Evolutionary conservation across 1,284 basidiomycete species (phyloP), one percentile per base, ranked within the genome.

Genomic region (Moniliella sp.): DNA sequence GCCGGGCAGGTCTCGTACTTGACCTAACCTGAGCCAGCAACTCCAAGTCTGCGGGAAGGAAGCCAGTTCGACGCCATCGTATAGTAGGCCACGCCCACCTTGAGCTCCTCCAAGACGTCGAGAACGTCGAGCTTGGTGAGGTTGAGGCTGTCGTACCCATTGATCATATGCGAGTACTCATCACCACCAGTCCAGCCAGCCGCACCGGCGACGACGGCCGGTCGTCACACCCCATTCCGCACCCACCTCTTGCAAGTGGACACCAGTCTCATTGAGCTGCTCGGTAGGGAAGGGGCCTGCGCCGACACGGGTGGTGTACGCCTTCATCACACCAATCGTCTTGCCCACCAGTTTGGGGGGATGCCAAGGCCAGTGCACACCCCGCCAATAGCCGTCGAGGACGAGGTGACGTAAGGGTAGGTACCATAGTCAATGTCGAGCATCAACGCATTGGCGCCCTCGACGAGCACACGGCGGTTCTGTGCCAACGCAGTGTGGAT

Each of bases 381-480:
- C 17, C 83, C 88, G 28, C 88, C 88, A 40, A 94, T 79, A 28
- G 76, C 69, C 3, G 88, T 94, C 14, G 78, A 76, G 3, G 82
- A 86, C 12, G 80, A 86, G 1, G 88, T 97, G 45, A 97, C 88
- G 63, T 72, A 97, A 1, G 88, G 88, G 61, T 94, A 94, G 3
- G 88, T 97, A 27, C 88, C 88, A 59, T 81, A 88, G 65, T 97
- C 88, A 46, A 97, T 67, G 58, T 97, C 91, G 45, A 97, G 75
- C 86, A 97, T 93, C 42, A 94, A 67, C 2, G 88, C 88, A 57
- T 97, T 97, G 33, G 91, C 88, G 28, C 88, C 88, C 62, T 97
- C 88, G 35, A 94, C 81, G 17, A 97, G 73, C 29, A 97, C 66
- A 28, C 67, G 71, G 65, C 88, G 88, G 39, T 74, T 73, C 17